Evolutionary conservation across 148 eudicot genomes (phyloP).

Genomic region (Nepenthes mirabilis): DNA sequence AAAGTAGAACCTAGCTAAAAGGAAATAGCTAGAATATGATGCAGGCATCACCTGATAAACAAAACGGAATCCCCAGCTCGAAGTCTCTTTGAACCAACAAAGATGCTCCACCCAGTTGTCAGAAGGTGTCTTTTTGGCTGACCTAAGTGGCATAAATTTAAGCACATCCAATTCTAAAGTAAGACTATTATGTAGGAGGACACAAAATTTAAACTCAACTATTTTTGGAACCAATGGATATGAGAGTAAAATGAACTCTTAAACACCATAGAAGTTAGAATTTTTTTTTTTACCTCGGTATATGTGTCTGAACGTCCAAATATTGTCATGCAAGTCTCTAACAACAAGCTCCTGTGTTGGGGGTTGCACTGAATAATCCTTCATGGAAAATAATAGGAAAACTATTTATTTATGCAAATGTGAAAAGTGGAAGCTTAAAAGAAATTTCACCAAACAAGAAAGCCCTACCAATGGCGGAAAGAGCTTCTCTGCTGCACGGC

Average conservation of each 20-base stretch:
- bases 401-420: background rate
- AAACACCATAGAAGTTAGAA: too few species aligned
- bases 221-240: too few species aligned
- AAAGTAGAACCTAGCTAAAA: too few species aligned
- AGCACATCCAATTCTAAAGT: slow-evolving; percentile 1
- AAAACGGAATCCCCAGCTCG: slow-evolving; percentile 90
- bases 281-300: slow-evolving; percentile 53
- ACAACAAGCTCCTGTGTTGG: slow-evolving; percentile 96
- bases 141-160: slow-evolving; percentile 22
- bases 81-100: slow-evolving; percentile 91
- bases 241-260: too few species aligned
- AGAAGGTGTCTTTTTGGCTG: slow-evolving; percentile 96
- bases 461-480: slow-evolving; percentile 75
- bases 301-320: slow-evolving; percentile 97
- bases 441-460: background rate
- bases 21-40: background rate
- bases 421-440: background rate
- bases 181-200: background rate
- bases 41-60: slow-evolving; percentile 52
- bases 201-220: too few species aligned
- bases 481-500: slow-evolving; percentile 97
- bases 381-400: background rate
- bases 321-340: slow-evolving; percentile 87
- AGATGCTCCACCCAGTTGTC: slow-evolving; percentile 97
- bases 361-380: slow-evolving; percentile 99